A percentile compares a stretch with the other conserved stretches of the same genome.
Conservation (phyloP, 2,329 filamentous ascomycete genomes). For the Diaporthe ampelina region DNA sequence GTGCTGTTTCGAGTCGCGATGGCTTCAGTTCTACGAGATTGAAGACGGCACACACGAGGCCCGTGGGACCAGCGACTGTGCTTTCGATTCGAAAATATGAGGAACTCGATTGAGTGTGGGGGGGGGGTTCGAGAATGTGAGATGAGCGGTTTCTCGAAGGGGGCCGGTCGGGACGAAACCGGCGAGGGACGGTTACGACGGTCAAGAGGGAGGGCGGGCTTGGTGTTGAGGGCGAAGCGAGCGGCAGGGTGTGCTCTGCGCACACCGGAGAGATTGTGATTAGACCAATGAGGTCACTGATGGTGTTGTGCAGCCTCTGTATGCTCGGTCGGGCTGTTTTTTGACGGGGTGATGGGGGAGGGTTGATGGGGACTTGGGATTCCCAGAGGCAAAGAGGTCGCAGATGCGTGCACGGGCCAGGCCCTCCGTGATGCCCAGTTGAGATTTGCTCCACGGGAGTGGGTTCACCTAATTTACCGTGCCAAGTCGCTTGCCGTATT, state of each 20-base stretch:
- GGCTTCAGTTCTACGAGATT: slow-evolving; percentile 8
- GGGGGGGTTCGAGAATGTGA: slow-evolving; percentile 22
- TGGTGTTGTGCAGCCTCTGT: slow-evolving; percentile 31
- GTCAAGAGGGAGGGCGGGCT: slow-evolving; percentile 15
- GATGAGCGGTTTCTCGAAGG: slow-evolving; percentile 19
- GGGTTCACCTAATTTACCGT: slow-evolving; percentile 38
- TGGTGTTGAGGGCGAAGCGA: slow-evolving; percentile 33
- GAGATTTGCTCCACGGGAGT: slow-evolving; percentile 39
- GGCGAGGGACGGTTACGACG: slow-evolving; percentile 22
- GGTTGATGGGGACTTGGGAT: slow-evolving; percentile 24
- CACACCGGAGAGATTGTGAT: slow-evolving; percentile 33
- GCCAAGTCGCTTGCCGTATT: slow-evolving; percentile 18
- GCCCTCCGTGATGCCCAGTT: slow-evolving; percentile 34
- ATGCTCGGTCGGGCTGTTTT: slow-evolving; percentile 30
- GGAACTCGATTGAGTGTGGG: slow-evolving; percentile 16
- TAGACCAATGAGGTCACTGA: slow-evolving; percentile 35
- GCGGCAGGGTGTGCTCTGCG: slow-evolving; percentile 36
- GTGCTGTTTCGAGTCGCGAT: slow-evolving; percentile 27
- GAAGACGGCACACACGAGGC: neutral
- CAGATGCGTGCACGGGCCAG: slow-evolving; percentile 26
- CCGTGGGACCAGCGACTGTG: slow-evolving; percentile 11
- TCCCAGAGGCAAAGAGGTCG: slow-evolving; percentile 34
- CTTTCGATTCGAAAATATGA: slow-evolving; percentile 29
- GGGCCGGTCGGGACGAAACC: slow-evolving; percentile 21
- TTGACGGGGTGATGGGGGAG: slow-evolving; percentile 25